phyloP scores from a whole-genome alignment of 2,329 filamentous ascomycete genomes.

The Piedraia hortae region DNA sequence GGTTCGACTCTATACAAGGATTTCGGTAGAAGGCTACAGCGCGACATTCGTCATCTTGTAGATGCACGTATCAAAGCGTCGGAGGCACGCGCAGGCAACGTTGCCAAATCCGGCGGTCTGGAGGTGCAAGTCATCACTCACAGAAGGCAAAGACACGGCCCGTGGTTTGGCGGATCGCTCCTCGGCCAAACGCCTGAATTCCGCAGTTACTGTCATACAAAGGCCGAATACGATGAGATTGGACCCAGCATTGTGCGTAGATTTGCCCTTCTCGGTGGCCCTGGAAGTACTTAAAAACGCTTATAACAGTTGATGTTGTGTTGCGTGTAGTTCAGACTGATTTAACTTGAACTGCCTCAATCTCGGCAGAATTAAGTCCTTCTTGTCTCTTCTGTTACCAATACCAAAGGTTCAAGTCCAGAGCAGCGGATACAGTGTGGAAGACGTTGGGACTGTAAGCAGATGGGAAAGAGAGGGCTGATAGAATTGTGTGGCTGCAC shows the following conservation, averaged over 20 bases:
- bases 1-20: conserved; percentile 97
- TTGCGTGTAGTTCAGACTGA: neutral
- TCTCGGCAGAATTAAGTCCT: too few species aligned
- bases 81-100: conserved; percentile 59
- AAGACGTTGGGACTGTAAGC: too few species aligned
- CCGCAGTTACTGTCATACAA: conserved; percentile 85
- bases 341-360: too few species aligned
- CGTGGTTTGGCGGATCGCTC: conserved; percentile 94
- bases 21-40: conserved; percentile 82
- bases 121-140: conserved; percentile 95
- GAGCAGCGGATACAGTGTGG: too few species aligned
- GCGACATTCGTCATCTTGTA: conserved; percentile 88
- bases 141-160: conserved; percentile 88
- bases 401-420: too few species aligned
- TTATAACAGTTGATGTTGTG: neutral
- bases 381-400: too few species aligned
- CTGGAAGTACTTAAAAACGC: conserved; percentile 39
- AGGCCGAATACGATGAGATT: conserved; percentile 65
- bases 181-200: conserved; percentile 95
- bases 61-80: conserved; percentile 80
- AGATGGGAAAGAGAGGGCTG: too few species aligned
- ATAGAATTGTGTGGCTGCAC: too few species aligned
- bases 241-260: conserved; percentile 84
- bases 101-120: conserved; percentile 73
- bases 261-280: conserved; percentile 79